Evolutionary conservation across 148 eudicot genomes (phyloP).

Genomic region (Rhododendron williamsianum): DNA sequence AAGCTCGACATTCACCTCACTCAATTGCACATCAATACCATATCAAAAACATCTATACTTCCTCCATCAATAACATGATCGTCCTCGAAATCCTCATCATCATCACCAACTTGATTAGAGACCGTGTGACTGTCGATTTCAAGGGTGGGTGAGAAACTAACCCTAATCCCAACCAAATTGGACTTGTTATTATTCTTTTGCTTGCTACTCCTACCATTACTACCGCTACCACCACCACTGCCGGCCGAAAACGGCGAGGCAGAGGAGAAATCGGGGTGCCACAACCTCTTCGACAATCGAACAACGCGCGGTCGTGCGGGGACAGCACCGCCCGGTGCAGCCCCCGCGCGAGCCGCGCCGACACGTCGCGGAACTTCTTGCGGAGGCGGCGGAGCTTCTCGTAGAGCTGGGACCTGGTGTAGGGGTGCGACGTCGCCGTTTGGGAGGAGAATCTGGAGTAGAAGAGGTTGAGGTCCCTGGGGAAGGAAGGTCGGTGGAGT

Average conservation of each 20-base stretch:
- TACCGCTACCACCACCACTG: neutral
- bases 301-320: constrained; percentile 32
- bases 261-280: constrained; percentile 28
- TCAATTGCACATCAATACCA: constrained; percentile 15
- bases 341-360: constrained; percentile 29
- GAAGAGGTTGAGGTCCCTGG: constrained; percentile 30
- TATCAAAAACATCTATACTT: neutral
- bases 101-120: neutral
- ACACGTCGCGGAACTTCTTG: constrained; percentile 35
- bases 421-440: constrained; percentile 33
- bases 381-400: constrained; percentile 45
- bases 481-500: constrained; percentile 26
- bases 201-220: neutral
- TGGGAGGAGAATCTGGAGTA: constrained; percentile 22
- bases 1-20: constrained; percentile 31
- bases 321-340: constrained; percentile 26
- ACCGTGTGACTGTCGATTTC: neutral
- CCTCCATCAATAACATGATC: neutral
- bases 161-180: constrained; percentile 29
- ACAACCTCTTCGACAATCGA: constrained; percentile 27
- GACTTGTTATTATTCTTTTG: constrained; percentile 10
- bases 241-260: constrained; percentile 21
- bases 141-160: constrained; percentile 22
- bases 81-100: neutral
- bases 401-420: constrained; percentile 44